Percentiles rank a stretch among this genome's conserved stretches.
Conservation (phyloP, 257 asterid species). For the Anisodus acutangulus region DNA sequence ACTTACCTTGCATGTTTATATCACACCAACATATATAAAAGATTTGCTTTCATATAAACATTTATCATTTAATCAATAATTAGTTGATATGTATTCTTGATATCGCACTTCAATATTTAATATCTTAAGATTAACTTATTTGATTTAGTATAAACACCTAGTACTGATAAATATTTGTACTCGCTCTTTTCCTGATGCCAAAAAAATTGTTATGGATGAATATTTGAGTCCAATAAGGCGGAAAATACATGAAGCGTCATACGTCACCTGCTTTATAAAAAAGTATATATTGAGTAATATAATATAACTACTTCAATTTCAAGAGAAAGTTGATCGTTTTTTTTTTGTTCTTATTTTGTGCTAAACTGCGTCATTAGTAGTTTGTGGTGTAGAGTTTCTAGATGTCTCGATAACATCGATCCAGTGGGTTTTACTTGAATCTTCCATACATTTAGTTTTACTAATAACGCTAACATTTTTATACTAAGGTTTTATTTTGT, state of each 20-base stretch:
- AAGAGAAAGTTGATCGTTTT: not conserved
- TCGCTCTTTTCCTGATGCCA: not conserved
- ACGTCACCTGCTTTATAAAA: not conserved
- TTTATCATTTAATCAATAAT: no score
- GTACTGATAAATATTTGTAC: not conserved
- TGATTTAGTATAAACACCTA: not conserved
- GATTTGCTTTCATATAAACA: not conserved
- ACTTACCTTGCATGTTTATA: not conserved
- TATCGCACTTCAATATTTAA: no score
- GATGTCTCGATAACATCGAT: not conserved
- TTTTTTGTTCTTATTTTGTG: not conserved
- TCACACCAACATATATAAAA: not conserved
- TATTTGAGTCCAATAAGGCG: not conserved
- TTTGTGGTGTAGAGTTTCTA: not conserved
- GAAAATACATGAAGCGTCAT: not conserved
- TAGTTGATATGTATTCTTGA: no score
- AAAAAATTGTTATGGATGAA: not conserved
- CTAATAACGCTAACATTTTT: not conserved
- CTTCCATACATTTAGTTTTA: not conserved
- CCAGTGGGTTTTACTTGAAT: not conserved
- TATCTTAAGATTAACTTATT: not conserved
- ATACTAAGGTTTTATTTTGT: not conserved
- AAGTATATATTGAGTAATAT: no score
- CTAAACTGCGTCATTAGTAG: constrained; percentile 4
- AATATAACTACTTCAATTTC: not conserved